Evolutionary conservation across 2,329 filamentous ascomycete genomes (phyloP).

Genomic region (Graphiopsis chlorocephala): DNA sequence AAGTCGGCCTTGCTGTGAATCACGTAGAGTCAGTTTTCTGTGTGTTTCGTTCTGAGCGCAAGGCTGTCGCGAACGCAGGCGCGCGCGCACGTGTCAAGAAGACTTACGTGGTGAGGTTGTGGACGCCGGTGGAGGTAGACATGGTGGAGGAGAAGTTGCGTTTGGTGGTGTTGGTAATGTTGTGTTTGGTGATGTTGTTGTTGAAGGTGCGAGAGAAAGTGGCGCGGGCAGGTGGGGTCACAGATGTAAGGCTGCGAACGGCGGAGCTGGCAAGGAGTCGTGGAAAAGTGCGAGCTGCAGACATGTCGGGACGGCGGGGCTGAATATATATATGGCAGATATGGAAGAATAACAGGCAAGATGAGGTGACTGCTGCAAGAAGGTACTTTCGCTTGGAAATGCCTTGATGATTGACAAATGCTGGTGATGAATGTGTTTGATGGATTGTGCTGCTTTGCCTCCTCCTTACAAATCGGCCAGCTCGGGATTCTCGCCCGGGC

Average conservation of each 20-base stretch:
- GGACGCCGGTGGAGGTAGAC: conserved; percentile 44
- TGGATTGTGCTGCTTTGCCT: not conserved
- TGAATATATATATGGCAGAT: not conserved
- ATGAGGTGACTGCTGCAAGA: not conserved
- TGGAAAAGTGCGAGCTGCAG: conserved; percentile 34
- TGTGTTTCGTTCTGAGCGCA: not conserved
- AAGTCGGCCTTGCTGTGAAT: conserved; percentile 57
- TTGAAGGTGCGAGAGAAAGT: conserved; percentile 26
- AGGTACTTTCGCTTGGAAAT: not conserved
- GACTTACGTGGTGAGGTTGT: conserved; percentile 41
- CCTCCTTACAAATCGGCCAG: not conserved
- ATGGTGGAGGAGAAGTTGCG: conserved; percentile 46
- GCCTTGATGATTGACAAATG: not conserved
- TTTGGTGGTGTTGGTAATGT: conserved; percentile 22
- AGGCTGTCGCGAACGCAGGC: not conserved
- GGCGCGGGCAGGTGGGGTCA: conserved; percentile 34
- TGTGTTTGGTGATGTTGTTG: conserved; percentile 4
- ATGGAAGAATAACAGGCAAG: not conserved
- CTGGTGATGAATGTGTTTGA: not conserved
- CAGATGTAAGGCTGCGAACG: conserved; percentile 23
- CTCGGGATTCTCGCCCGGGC: not conserved
- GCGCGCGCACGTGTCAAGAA: not conserved
- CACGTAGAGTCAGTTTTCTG: conserved; percentile 9
- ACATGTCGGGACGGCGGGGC: conserved; percentile 32
- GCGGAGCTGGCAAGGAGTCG: conserved; percentile 44